These are phyloP conservation scores for Penicillium sp. DNA, from an alignment of 2,329 filamentous ascomycete species.

Conservation along the genomic window DNA sequence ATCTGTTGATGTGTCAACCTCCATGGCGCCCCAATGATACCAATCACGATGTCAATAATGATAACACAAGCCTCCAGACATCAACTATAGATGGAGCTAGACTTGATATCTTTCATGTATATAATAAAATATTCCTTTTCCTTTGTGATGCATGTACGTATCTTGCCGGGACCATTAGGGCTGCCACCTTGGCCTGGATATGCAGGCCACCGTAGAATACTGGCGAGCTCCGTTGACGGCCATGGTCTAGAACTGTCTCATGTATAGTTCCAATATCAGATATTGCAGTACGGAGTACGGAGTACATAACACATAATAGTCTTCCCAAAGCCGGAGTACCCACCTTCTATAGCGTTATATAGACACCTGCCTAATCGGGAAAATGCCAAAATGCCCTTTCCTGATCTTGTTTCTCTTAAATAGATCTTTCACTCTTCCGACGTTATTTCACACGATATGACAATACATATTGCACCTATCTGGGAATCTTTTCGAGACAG, in stretches of 20 bases:
- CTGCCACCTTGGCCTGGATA: neutral
- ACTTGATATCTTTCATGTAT: neutral
- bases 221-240: neutral
- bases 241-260: neutral
- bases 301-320: no score
- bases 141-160: neutral
- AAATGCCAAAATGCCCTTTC: neutral
- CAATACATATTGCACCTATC: neutral
- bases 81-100: neutral
- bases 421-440: neutral
- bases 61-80: neutral
- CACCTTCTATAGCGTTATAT: neutral
- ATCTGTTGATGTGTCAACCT: constrained; percentile 24
- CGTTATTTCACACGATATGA: neutral
- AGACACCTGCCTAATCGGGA: neutral
- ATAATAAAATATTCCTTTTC: neutral
- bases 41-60: neutral
- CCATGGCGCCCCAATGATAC: constrained; percentile 9
- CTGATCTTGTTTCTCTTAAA: neutral
- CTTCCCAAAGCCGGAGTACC: no score
- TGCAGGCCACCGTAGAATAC: neutral
- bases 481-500: neutral
- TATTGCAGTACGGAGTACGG: no score
- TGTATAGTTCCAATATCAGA: no score
- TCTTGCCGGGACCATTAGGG: neutral